phyloP scores from a whole-genome alignment of 2,329 filamentous ascomycete genomes.

The Microsporum ferrugineum region DNA sequence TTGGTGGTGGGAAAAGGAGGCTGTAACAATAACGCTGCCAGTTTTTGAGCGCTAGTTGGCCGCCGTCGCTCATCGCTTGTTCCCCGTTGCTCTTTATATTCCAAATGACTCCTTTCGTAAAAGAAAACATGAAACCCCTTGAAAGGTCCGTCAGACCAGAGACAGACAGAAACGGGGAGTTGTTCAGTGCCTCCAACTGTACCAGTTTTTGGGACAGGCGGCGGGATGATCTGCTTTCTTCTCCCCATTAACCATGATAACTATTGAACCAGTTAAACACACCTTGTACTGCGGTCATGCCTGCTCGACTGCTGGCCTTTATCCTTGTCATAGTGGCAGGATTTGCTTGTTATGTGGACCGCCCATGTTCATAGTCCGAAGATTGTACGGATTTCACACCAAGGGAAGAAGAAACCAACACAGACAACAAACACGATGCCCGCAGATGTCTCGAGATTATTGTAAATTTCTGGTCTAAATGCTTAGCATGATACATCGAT shows the following conservation, averaged over 20 bases:
- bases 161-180: neutral
- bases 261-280: neutral
- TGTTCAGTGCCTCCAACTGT: neutral
- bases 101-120: neutral
- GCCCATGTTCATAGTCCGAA: conserved; percentile 2
- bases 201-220: neutral
- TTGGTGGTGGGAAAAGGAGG: neutral
- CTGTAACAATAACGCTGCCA: neutral
- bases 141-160: neutral
- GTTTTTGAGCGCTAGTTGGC: neutral
- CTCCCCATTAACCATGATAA: neutral
- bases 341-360: neutral
- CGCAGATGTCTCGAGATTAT: neutral
- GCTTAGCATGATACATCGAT: neutral
- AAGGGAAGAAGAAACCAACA: neutral
- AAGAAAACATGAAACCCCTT: conserved; percentile 1
- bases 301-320: neutral
- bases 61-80: neutral
- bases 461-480: neutral
- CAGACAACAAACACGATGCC: neutral
- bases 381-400: neutral
- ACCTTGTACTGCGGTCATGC: neutral
- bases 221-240: neutral
- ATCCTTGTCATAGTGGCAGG: conserved; percentile 1
- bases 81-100: neutral